Conservation (phyloP, 1,139 yeast genomes). For the Geotrichum bryndzae region DNA sequence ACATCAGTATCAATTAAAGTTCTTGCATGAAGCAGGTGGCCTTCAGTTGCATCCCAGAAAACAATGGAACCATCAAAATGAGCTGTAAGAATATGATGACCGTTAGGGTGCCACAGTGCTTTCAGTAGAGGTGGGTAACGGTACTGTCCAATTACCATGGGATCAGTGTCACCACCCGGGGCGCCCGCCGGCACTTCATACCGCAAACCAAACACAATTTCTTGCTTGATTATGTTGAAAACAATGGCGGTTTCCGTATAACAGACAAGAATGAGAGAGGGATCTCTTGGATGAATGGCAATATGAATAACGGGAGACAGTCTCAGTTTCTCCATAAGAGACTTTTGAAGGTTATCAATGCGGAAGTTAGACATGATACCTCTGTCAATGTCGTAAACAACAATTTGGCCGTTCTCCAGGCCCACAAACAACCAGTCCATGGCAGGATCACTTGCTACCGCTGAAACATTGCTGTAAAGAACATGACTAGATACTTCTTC, state of each 20-base stretch:
- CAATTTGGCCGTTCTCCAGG: conserved; percentile 63
- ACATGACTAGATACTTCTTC: conserved; percentile 47
- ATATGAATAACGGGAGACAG: conserved; percentile 59
- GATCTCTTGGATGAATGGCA: conserved; percentile 84
- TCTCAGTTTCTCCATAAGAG: conserved; percentile 29
- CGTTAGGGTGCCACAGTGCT: conserved; percentile 88
- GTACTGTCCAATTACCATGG: conserved; percentile 23
- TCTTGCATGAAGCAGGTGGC: conserved; percentile 68
- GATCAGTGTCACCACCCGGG: conserved; percentile 54
- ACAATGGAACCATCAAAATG: conserved; percentile 80
- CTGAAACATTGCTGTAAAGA: conserved; percentile 55
- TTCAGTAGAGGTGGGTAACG: conserved; percentile 50
- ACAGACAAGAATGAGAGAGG: conserved; percentile 68
- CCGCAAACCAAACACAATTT: conserved; percentile 49
- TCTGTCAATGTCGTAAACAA: conserved; percentile 81
- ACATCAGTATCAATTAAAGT: conserved; percentile 60
- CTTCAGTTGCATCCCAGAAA: conserved; percentile 87
- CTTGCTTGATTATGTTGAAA: conserved; percentile 60
- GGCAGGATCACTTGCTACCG: conserved; percentile 74
- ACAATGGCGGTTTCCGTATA: conserved; percentile 65
- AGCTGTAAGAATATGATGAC: conserved; percentile 70
- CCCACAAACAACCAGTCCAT: conserved; percentile 85
- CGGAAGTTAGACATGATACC: conserved; percentile 59
- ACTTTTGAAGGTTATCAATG: conserved; percentile 64
- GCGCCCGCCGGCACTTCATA: conserved; percentile 59